Evolutionary conservation across 2,329 filamentous ascomycete genomes (phyloP).

Genomic region (Penicillium olsonii): DNA sequence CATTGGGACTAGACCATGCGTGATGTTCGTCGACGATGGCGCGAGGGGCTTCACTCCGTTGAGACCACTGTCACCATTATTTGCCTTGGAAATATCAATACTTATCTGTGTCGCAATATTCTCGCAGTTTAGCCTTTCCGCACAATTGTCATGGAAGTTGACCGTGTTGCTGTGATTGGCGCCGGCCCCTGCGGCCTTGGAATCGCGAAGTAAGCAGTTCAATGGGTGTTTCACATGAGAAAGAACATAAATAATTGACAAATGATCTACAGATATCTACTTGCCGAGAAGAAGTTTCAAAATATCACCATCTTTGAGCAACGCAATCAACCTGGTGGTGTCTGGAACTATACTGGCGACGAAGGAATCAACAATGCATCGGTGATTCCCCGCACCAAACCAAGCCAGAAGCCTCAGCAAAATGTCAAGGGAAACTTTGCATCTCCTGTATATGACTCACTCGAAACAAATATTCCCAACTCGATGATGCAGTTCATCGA

Average conservation of each 20-base stretch:
- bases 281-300: slow-evolving; percentile 8
- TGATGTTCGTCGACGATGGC: not conserved
- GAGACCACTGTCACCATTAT: too few relatives aligned
- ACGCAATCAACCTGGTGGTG: slow-evolving; percentile 7
- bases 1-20: not conserved
- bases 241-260: not conserved
- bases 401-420: slow-evolving; percentile 5
- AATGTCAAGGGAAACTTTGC: slow-evolving; percentile 4
- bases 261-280: slow-evolving; percentile 4
- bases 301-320: slow-evolving; percentile 10
- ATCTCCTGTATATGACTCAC: slow-evolving; percentile 12
- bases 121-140: too few relatives aligned
- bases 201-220: slow-evolving; percentile 1
- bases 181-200: slow-evolving; percentile 14
- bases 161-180: slow-evolving; percentile 13
- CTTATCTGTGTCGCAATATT: too few relatives aligned
- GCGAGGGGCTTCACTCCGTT: not conserved
- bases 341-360: slow-evolving; percentile 14
- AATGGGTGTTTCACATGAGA: not conserved
- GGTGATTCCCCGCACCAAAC: not conserved
- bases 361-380: not conserved
- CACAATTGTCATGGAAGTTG: slow-evolving; percentile 9
- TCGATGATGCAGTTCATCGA: slow-evolving; percentile 14
- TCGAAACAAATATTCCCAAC: slow-evolving; percentile 13
- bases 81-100: too few relatives aligned